Base-by-base conservation (phyloP, 495 filamentous ascomycete genomes). In the Trichoderma parareesei region DNA sequence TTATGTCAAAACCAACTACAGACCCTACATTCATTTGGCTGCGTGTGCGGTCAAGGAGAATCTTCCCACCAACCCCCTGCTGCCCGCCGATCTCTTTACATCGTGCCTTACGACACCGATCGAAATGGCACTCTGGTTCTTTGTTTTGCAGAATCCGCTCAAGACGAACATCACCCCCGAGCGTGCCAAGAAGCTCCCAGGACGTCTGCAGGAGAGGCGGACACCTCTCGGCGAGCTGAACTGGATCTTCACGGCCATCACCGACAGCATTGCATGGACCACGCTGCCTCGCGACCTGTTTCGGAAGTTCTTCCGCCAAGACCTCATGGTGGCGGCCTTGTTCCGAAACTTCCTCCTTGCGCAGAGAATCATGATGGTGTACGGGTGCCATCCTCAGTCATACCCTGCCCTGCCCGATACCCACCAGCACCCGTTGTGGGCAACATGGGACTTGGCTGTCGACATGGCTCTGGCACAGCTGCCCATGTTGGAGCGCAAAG, bases 161-260 rank as follows among this genome's bases (percentile, higher is more conserved):
- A 87, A 88, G 33, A 88, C 82, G 3, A 82, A 85, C 55, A 75
- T 96, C 59, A 88, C 87, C 0, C 82, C 91, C 18, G 90, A 95
- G 62, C 85, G 92, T 64, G 92, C 92, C 27, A 86, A 88, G 76
- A 85, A 87, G 68, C 83, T 93, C 8, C 91, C 91, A 2, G 94
- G 94, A 27, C 84, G 90, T 63, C 79, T 97, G 37, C 90, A 94
- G 68, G 94, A 99, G 71, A 85, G 94, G n/a, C 80, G 95, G 73
- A 97, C 93, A 49, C 95, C 94, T 1, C 84, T 98, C 48, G 94
- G 94, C 55, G 94, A 99, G 75, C 77, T 99, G 4, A 98, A 98
- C 72, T 99, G 94, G 94, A 99, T 99, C 33, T 97, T 99, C 69
- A 99, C 94, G 2, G 94, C 94, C 14, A 97, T 99, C 65, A 99